Evolutionary conservation across 139 green algal genomes (phyloP), one percentile per base, ranked within the genome.

Genomic region (Monoraphidium neglectum): DNA sequence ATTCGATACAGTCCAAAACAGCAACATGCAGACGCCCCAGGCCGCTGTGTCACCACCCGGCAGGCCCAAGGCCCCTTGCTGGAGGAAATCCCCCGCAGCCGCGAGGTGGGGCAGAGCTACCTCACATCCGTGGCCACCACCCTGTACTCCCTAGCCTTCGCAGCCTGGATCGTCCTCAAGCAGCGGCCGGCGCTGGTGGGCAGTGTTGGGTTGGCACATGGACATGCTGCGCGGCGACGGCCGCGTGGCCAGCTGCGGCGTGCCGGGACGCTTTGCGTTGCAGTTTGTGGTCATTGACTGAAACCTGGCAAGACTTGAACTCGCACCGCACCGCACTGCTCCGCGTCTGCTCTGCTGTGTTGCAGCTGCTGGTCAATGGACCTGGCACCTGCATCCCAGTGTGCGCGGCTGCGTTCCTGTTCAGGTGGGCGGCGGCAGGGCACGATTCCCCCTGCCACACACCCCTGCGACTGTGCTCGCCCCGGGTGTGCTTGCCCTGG

Each of bases 331-430:
- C 8, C 43, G 43, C n/a, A 57, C 59, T 43, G 24, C n/a, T 5
- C 15, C 68, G 51, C 68, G 13, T 26, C n/a, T 10, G 26, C 53
- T 28, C 35, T n/a, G n/a, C n/a, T 16, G 5, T 33, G 1, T 28
- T 73, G 46, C 76, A 93, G 82, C 68, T 97, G 26, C 77, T 97
- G 54, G 83, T 92, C 21, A 97, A 98, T 68, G 94, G 94, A 0
- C 94, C 94, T 2, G 94, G 94, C 0, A 98, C 94, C 23, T 96
- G 92, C 75, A 88, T 98, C 53, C 94, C 94, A 28, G 78, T 98
- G 4, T 91, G 82, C 66, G 73, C 87, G 0, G 82, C 86, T 24
- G 89, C 87, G 1, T 73, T 86, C 33, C 1, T 89, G 23, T 78
- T 80, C 46, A 83, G 87, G 86, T 92, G 51, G n/a, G n/a, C n/a